Percentiles rank a stretch among this genome's conserved stretches.
These are phyloP conservation scores for Guadua angustifolia DNA, from an alignment of 176 grass and related monocot species.

Conservation along the genomic window DNA sequence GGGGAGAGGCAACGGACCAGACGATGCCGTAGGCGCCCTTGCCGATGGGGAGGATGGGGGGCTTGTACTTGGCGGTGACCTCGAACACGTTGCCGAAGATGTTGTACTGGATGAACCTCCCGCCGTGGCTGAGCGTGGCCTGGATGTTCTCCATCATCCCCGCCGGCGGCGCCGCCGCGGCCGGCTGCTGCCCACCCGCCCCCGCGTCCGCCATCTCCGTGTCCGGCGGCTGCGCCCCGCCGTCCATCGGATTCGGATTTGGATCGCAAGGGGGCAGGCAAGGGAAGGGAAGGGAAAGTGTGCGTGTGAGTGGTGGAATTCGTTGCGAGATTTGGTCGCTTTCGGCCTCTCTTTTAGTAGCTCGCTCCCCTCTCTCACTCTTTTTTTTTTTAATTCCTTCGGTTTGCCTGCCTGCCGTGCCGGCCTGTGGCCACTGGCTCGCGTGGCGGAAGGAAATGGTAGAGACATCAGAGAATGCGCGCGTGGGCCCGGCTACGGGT, in stretches of 20 bases:
- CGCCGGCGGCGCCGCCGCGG: not conserved
- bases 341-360: slow-evolving; percentile 38
- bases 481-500: not conserved
- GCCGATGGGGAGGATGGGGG: slow-evolving; percentile 94
- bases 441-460: not conserved
- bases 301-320: slow-evolving; percentile 37
- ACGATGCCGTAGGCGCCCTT: slow-evolving; percentile 99
- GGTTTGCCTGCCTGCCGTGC: not conserved
- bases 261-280: slow-evolving; percentile 24
- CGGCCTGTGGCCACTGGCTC: not conserved
- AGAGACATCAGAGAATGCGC: too few relatives aligned
- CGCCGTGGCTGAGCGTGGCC: slow-evolving; percentile 83
- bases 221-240: slow-evolving; percentile 63
- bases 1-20: slow-evolving; percentile 46
- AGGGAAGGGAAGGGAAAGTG: slow-evolving; percentile 39
- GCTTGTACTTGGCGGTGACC: slow-evolving; percentile 88
- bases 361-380: not conserved
- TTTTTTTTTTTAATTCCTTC: too few relatives aligned
- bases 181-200: not conserved
- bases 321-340: slow-evolving; percentile 57
- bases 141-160: slow-evolving; percentile 80
- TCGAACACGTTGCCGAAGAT: slow-evolving; percentile 97
- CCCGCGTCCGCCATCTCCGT: slow-evolving; percentile 77
- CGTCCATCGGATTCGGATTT: slow-evolving; percentile 55
- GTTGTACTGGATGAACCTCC: slow-evolving; percentile 96